Evolutionary conservation across 2,329 filamentous ascomycete genomes (phyloP), one percentile per base, ranked within the genome.

Genomic region (Clarireedia hainanense): DNA sequence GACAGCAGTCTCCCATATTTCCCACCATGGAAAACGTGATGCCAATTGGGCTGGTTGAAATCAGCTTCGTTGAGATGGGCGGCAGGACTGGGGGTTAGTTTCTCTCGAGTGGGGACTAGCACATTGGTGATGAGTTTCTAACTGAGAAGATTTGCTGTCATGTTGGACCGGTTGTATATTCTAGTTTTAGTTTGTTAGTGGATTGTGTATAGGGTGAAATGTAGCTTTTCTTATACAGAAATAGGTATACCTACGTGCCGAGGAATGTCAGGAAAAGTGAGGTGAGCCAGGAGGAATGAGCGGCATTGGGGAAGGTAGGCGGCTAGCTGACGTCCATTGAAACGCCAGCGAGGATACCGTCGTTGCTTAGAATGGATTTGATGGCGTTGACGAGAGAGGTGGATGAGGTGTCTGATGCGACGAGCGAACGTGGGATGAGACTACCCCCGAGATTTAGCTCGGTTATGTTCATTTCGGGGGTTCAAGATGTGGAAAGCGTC

Each of bases 21-120:
- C 5, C 20, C 24, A 0, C 76, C 76, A 58, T 72, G 79, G 60
- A 77, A 77, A 4, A 64, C 66, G 10, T 68, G 26, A 63, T 76
- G 69, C 64, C 70, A 78, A 46, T 73, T 59, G 0, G 68, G 67
- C 65, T 76, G 68, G 39, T 66, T 66, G 52, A 75, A 72, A 64
- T 78, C 72, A 3, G 73, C 75, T 67, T 81, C 77, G 59, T 76
- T 78, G 69, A 75, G 68, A 63, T 78, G 77, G 4, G 52, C 43
- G 5, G 50, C 56, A 27, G 56, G 6, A 17, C 43, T 47, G 5
- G 47, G 7, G 0, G 34, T 48, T 15, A 48, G 23, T 3, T 40
- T 47, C 23, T 57, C 36, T 1, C 45, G 24, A 4, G 50, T 39
- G 3, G 50, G 50, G 39, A 34, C 26, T 6, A 45, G 27, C 6